These are phyloP conservation scores for Emmonsiellopsis sp. DNA, from an alignment of 2,329 filamentous ascomycete species.

Conservation along the genomic window DNA sequence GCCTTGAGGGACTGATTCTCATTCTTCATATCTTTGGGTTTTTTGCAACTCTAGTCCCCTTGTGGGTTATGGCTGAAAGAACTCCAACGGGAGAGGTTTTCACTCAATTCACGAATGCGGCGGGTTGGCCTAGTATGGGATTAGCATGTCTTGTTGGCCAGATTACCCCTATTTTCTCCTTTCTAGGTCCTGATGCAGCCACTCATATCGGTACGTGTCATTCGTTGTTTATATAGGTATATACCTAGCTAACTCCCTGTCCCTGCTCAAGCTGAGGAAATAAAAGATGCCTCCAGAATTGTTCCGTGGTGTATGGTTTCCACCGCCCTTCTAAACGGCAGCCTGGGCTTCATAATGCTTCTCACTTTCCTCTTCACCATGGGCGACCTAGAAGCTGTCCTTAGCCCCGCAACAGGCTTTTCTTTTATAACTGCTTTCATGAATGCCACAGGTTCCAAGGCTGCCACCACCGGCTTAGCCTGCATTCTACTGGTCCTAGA, in stretches of 20 bases:
- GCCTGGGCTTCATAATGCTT: constrained; percentile 28
- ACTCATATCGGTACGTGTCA: constrained; percentile 25
- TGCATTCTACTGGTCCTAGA: constrained; percentile 22
- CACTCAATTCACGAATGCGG: constrained; percentile 39
- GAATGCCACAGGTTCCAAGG: constrained; percentile 20
- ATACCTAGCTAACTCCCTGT: neutral
- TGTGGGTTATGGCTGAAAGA: constrained; percentile 35
- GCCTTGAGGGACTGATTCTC: constrained; percentile 41
- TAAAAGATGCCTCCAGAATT: constrained; percentile 26
- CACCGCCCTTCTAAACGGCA: constrained; percentile 27
- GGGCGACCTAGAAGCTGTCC: constrained; percentile 22
- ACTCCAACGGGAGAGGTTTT: constrained; percentile 37
- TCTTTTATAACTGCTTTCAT: constrained; percentile 28
- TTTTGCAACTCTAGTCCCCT: constrained; percentile 42
- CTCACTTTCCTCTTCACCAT: constrained; percentile 32
- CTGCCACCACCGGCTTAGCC: constrained; percentile 19
- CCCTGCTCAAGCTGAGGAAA: constrained; percentile 26
- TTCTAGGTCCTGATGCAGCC: constrained; percentile 26
- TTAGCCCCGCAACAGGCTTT: constrained; percentile 21
- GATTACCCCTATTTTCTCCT: constrained; percentile 27
- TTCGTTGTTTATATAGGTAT: neutral
- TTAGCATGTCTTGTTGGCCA: constrained; percentile 34
- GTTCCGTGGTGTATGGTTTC: constrained; percentile 31
- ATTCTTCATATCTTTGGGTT: constrained; percentile 45
- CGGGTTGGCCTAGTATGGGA: constrained; percentile 35